Conservation (phyloP, 176 grass and related monocot genomes). For the Chloris gayana region DNA sequence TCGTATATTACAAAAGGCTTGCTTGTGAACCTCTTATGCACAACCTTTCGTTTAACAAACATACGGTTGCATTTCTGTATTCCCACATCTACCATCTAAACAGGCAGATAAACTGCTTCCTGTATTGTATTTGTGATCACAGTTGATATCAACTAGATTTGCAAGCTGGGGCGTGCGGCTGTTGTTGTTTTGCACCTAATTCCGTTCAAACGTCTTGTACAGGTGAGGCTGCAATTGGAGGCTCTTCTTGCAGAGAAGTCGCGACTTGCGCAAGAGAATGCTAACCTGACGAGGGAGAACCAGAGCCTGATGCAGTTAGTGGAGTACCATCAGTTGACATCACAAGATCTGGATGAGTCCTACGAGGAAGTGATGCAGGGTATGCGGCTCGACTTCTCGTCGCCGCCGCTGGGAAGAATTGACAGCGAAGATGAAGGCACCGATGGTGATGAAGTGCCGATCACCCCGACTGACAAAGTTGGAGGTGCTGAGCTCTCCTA, state of each 20-base stretch:
- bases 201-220: background rate
- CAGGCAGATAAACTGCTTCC: background rate
- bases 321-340: constrained; percentile 95
- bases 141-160: too few species aligned
- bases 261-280: constrained; percentile 82
- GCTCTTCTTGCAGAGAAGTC: constrained; percentile 88
- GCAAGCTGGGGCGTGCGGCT: background rate
- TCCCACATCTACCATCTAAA: background rate
- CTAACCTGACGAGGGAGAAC: constrained; percentile 74
- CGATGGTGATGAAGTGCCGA: constrained; percentile 19
- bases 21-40: too few species aligned
- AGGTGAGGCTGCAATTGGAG: constrained; percentile 91
- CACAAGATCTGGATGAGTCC: constrained; percentile 62
- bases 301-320: constrained; percentile 85
- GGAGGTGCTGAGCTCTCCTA: constrained; percentile 1
- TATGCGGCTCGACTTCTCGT: constrained; percentile 69
- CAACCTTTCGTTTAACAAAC: too few species aligned
- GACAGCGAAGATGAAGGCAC: constrained; percentile 32
- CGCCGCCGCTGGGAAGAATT: constrained; percentile 53
- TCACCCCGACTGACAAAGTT: constrained; percentile 41
- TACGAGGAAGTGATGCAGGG: constrained; percentile 80
- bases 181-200: constrained; percentile 10
- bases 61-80: too few species aligned
- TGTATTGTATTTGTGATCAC: background rate
- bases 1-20: too few species aligned